Evolutionary conservation across 106 monocot genomes (phyloP).

Genomic region (Phalaenopsis equestris): DNA sequence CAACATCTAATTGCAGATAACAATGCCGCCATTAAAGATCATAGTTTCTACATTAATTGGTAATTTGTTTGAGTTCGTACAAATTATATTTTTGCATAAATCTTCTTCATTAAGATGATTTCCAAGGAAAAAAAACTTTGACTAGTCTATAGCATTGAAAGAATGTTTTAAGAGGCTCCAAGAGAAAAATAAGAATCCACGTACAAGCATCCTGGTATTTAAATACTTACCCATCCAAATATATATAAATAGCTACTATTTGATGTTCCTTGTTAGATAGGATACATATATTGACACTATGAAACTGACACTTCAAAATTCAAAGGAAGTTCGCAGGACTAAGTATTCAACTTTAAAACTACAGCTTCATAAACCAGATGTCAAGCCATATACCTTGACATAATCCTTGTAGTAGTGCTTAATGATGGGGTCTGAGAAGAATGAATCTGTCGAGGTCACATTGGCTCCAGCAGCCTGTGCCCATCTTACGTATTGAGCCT

Average conservation of each 20-base stretch:
- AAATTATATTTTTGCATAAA: neutral
- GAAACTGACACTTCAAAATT: neutral
- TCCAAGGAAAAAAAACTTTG: neutral
- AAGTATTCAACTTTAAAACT: neutral
- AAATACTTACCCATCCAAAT: neutral
- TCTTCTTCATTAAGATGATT: neutral
- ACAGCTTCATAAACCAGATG: neutral
- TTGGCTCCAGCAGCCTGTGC: slow-evolving; percentile 61
- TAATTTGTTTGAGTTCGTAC: neutral
- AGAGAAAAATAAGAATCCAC: neutral
- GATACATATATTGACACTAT: neutral
- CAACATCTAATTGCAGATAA: neutral
- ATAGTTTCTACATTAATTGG: neutral
- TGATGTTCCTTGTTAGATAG: neutral
- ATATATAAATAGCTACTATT: neutral
- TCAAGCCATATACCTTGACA: slow-evolving; percentile 46
- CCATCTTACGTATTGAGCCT: slow-evolving; percentile 79
- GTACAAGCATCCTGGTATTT: neutral
- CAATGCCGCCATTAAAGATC: neutral
- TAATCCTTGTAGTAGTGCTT: slow-evolving; percentile 68
- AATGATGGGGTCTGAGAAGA: slow-evolving; percentile 61
- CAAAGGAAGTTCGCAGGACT: neutral
- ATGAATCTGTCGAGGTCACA: slow-evolving; percentile 45
- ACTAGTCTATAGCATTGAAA: neutral
- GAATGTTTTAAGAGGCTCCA: neutral